phyloP scores from a whole-genome alignment of 768 basidiomycete genomes.

The Sistotremastrum niveocremeum region DNA sequence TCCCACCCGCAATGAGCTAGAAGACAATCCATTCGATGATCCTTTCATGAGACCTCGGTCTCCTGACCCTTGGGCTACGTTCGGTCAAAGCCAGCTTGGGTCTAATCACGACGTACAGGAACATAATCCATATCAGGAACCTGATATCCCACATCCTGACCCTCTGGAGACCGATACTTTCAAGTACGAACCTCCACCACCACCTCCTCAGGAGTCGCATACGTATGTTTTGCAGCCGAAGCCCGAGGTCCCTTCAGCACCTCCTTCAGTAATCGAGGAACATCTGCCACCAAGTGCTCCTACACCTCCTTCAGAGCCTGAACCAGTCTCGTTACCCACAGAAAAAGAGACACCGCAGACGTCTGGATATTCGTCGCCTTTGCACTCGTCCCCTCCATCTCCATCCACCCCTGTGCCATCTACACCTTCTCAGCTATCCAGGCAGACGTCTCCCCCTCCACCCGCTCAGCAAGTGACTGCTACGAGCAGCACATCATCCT shows the following conservation, averaged over 20 bases:
- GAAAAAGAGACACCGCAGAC: neutral
- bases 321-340: neutral
- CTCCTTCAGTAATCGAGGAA: neutral
- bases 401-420: constrained; percentile 3
- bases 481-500: too few species aligned
- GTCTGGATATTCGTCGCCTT: neutral
- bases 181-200: neutral
- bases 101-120: constrained; percentile 2
- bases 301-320: constrained; percentile 2
- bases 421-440: neutral
- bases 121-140: neutral
- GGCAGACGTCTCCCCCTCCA: neutral
- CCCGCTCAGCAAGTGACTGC: neutral
- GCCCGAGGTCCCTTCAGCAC: neutral
- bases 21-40: constrained; percentile 65
- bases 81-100: constrained; percentile 17
- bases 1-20: constrained; percentile 45
- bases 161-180: neutral
- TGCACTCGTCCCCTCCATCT: neutral
- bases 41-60: constrained; percentile 55
- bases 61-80: constrained; percentile 66
- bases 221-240: neutral
- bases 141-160: neutral
- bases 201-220: neutral
- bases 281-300: too few species aligned